phyloP scores from a whole-genome alignment of 495 filamentous ascomycete species.

The Thozetella sp. region DNA sequence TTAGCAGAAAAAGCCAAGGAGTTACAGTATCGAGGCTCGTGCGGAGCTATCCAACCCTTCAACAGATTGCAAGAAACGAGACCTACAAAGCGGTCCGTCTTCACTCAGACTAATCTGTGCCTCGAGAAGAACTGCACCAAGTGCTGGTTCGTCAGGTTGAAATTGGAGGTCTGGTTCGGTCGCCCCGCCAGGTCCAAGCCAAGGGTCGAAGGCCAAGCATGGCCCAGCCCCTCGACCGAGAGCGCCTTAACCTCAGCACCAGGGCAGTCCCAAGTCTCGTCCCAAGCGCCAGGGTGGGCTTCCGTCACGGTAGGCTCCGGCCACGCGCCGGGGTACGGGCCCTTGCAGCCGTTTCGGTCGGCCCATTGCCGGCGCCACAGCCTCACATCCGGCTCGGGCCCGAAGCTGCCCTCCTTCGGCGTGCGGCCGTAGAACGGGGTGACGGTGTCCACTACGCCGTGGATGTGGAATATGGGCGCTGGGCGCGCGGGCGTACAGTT shows the following conservation, averaged over 20 bases:
- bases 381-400: constrained; percentile 4
- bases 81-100: background rate
- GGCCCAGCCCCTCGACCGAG: background rate
- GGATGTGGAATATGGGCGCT: background rate
- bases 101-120: background rate
- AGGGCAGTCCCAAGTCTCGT: background rate
- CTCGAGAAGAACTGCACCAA: constrained; percentile 2
- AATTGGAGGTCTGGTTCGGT: background rate
- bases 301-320: background rate
- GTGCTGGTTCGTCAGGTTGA: constrained; percentile 2
- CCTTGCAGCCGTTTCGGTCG: background rate
- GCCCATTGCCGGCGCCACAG: constrained; percentile 1
- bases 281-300: background rate
- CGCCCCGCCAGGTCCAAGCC: background rate
- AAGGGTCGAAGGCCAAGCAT: background rate
- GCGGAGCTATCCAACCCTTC: background rate
- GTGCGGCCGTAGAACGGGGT: constrained; percentile 8
- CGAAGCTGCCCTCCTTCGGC: constrained; percentile 4
- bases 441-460: constrained; percentile 2
- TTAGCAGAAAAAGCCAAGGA: no score
- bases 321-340: background rate
- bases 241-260: background rate
- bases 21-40: no score
- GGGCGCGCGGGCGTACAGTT: background rate
- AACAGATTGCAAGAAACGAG: no score